Evolutionary conservation across 441 rosid genomes (phyloP).

Genomic region (Erodium trifolium): DNA sequence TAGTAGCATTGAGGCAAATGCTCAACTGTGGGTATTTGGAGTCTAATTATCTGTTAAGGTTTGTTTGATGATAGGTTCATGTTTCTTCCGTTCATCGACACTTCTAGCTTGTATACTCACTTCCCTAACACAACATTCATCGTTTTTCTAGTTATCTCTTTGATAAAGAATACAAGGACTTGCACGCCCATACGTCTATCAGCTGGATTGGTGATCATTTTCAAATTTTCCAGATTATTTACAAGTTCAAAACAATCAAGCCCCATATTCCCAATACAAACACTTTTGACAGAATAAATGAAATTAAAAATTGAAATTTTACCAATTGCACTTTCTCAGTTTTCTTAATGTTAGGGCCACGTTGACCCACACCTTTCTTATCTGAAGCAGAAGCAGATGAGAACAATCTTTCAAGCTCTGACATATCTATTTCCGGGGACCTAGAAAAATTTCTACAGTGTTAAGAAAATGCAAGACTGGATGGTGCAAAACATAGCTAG

Average conservation of each 20-base stretch:
- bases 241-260: background rate
- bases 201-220: background rate
- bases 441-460: constrained; percentile 32
- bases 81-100: background rate
- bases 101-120: background rate
- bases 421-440: constrained; percentile 98
- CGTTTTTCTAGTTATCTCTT: background rate
- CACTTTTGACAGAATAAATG: background rate
- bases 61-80: background rate
- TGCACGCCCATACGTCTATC: background rate
- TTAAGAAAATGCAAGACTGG: background rate
- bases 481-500: background rate
- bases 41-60: background rate
- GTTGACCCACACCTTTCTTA: constrained; percentile 65
- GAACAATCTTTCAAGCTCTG: constrained; percentile 91
- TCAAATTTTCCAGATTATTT: background rate
- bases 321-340: constrained; percentile 96
- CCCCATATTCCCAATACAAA: constrained; percentile 9
- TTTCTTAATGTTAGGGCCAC: constrained; percentile 73
- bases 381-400: constrained; percentile 48
- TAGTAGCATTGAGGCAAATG: background rate
- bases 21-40: background rate
- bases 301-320: constrained; percentile 19
- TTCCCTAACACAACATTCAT: background rate
- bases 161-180: background rate